Percentiles rank a stretch among this genome's conserved stretches.
These are phyloP conservation scores for Corchorus capsularis DNA, from an alignment of 345 rosid genomes.

Conservation along the genomic window DNA sequence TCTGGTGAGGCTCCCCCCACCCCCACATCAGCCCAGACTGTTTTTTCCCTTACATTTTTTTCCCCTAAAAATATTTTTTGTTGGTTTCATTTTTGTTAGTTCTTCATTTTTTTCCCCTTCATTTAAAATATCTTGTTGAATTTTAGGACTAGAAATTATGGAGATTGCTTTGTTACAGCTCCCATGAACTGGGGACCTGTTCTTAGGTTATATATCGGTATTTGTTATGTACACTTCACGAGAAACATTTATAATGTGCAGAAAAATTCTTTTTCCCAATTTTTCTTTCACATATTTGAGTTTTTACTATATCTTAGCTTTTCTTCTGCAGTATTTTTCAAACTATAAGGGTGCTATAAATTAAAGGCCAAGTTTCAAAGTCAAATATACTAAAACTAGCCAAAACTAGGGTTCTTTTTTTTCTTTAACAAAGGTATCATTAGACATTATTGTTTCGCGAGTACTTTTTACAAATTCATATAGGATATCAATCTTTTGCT, in stretches of 20 bases:
- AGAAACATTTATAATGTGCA: conserved; percentile 54
- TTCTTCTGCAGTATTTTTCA: too few species aligned
- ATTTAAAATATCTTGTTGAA: conserved; percentile 33
- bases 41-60: conserved; percentile 17
- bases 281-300: background rate
- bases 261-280: conserved; percentile 38
- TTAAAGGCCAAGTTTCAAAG: too few species aligned
- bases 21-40: conserved; percentile 25
- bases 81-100: conserved; percentile 32
- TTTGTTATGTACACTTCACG: conserved; percentile 43
- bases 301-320: background rate
- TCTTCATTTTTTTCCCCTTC: conserved; percentile 23
- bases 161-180: conserved; percentile 52
- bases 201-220: conserved; percentile 39
- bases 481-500: too few species aligned
- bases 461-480: too few species aligned
- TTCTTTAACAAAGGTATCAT: too few species aligned
- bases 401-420: too few species aligned
- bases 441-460: too few species aligned
- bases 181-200: conserved; percentile 44
- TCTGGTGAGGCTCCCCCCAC: conserved; percentile 28
- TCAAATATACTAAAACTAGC: too few species aligned
- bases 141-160: conserved; percentile 47
- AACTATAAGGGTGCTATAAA: too few species aligned
- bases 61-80: conserved; percentile 1